Conservation (phyloP, 1,139 yeast genomes). For the Yamadazyma buinensis region DNA sequence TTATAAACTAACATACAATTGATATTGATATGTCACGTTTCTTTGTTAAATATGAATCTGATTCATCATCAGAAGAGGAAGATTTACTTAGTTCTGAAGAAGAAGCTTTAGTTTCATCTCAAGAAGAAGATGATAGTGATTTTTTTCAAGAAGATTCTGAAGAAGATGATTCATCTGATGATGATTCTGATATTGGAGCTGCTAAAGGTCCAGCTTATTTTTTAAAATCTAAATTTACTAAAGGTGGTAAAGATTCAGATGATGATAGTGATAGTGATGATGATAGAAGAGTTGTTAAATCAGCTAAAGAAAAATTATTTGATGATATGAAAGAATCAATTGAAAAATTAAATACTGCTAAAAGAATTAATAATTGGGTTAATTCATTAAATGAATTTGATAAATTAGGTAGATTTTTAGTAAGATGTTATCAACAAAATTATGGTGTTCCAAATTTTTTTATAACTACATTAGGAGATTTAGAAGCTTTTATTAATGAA, state of each 20-base stretch:
- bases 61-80: constrained; percentile 70
- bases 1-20: too few species aligned
- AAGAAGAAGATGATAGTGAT: constrained; percentile 25
- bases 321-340: constrained; percentile 77
- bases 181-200: constrained; percentile 29
- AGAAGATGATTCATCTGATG: constrained; percentile 44
- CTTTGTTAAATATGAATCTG: constrained; percentile 63
- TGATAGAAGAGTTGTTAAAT: constrained; percentile 81
- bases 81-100: constrained; percentile 51
- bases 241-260: constrained; percentile 43
- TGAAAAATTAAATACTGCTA: constrained; percentile 67
- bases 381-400: constrained; percentile 75
- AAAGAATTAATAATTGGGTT: constrained; percentile 77
- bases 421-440: constrained; percentile 72
- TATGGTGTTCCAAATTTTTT: constrained; percentile 68
- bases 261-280: constrained; percentile 56
- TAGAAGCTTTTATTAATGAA: constrained; percentile 68
- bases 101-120: constrained; percentile 22
- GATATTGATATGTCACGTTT: constrained; percentile 61
- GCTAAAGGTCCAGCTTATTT: constrained; percentile 56
- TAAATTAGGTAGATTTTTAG: constrained; percentile 61
- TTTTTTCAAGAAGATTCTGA: constrained; percentile 22
- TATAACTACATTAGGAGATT: constrained; percentile 63
- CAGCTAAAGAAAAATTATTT: constrained; percentile 87
- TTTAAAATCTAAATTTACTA: constrained; percentile 51